Conservation (phyloP, 1,284 basidiomycete species). For the Leccinum pallidistipes region DNA sequence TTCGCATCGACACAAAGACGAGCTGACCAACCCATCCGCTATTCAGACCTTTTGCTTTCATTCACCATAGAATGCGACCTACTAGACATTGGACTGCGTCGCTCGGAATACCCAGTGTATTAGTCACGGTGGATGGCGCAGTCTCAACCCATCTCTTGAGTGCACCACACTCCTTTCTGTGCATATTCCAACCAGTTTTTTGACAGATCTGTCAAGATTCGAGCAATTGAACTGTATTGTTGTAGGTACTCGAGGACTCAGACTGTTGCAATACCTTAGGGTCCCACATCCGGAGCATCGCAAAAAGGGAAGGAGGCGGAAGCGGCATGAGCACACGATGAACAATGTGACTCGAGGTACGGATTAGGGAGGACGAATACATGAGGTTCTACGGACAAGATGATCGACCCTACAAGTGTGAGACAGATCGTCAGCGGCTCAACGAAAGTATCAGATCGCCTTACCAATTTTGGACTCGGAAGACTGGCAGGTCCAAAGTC, state of each 20-base stretch:
- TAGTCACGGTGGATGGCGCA: conserved; percentile 42
- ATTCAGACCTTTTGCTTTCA: conserved; percentile 52
- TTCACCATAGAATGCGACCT: conserved; percentile 72
- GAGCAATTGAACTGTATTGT: background rate
- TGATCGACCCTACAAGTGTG: too few species aligned
- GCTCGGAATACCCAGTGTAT: conserved; percentile 52
- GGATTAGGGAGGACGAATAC: too few species aligned
- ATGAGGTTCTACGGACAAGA: too few species aligned
- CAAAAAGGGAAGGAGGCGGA: conserved; percentile 40
- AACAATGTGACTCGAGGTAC: too few species aligned
- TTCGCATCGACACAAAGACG: background rate
- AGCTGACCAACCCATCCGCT: conserved; percentile 58
- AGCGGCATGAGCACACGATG: too few species aligned
- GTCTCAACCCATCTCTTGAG: conserved; percentile 55
- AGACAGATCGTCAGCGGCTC: background rate
- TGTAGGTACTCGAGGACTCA: conserved; percentile 32
- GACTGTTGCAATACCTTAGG: conserved; percentile 72
- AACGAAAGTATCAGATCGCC: conserved; percentile 4
- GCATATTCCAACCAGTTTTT: conserved; percentile 70
- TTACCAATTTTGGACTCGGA: conserved; percentile 39
- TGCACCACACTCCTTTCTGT: conserved; percentile 77
- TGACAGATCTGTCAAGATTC: conserved; percentile 63
- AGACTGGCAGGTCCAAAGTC: conserved; percentile 38
- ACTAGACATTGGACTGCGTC: conserved; percentile 71
- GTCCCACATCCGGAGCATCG: conserved; percentile 72